Conservation (phyloP, 805 yeast species). For the Debaryomyces maramus region DNA sequence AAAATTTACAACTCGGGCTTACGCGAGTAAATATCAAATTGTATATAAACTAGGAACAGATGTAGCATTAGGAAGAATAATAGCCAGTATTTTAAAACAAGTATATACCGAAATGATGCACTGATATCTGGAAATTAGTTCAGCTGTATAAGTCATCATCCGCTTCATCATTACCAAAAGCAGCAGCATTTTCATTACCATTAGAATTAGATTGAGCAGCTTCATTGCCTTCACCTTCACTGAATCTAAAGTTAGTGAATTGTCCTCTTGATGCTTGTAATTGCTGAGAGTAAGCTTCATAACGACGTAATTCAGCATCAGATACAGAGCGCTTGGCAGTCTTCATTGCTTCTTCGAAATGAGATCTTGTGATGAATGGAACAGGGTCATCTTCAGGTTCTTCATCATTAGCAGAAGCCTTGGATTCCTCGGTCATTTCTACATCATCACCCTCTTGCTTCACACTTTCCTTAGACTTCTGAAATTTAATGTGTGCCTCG, state of each 20-base stretch:
- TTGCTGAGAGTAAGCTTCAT: conserved; percentile 97
- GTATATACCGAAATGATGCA: neutral
- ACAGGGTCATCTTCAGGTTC: conserved; percentile 89
- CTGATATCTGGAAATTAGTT: conserved; percentile 3
- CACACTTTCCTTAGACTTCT: conserved; percentile 43
- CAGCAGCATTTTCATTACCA: conserved; percentile 32
- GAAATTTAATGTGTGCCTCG: conserved; percentile 59
- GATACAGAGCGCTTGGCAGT: conserved; percentile 97
- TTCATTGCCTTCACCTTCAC: conserved; percentile 43
- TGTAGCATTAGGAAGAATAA: neutral
- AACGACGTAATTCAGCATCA: conserved; percentile 96
- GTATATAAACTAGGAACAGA: neutral
- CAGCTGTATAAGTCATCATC: conserved; percentile 67
- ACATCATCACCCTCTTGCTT: conserved; percentile 48
- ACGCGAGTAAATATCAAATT: too few species aligned
- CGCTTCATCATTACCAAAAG: conserved; percentile 52
- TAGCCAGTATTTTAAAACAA: conserved; percentile 1
- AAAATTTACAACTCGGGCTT: too few species aligned
- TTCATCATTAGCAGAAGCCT: conserved; percentile 47
- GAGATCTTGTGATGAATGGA: conserved; percentile 90
- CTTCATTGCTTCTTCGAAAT: conserved; percentile 99
- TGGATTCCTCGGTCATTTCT: conserved; percentile 37
- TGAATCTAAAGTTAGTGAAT: conserved; percentile 84
- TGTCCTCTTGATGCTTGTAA: conserved; percentile 95
- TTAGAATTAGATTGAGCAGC: conserved; percentile 15